phyloP scores from a whole-genome alignment of 2,329 filamentous ascomycete species.

The Hypoxylon sp. region DNA sequence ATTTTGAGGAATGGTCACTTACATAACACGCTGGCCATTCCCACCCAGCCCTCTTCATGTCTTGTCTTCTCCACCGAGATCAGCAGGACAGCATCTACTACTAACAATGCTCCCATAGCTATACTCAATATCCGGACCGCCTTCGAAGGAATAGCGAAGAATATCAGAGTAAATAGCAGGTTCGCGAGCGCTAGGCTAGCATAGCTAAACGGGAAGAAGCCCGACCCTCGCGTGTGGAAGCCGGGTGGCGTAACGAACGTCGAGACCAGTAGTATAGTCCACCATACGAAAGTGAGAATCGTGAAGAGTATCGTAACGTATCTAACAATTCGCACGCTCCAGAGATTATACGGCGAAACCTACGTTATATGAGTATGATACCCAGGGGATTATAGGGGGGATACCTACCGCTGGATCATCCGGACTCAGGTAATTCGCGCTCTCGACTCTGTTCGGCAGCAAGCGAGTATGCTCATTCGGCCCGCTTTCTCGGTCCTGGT shows the following conservation, averaged over 20 bases:
- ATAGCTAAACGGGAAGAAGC: conserved; percentile 90
- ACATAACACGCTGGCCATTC: conserved; percentile 85
- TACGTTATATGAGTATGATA: conserved; percentile 34
- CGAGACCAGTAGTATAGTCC: conserved; percentile 89
- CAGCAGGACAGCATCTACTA: conserved; percentile 85
- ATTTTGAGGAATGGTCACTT: too few species aligned
- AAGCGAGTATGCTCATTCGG: conserved; percentile 74
- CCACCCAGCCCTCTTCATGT: conserved; percentile 90
- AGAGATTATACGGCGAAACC: conserved; percentile 86
- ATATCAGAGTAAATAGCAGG: conserved; percentile 82
- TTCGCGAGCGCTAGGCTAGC: conserved; percentile 83
- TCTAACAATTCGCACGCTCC: conserved; percentile 86
- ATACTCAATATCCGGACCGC: conserved; percentile 81
- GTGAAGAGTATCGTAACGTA: conserved; percentile 84
- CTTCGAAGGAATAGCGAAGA: conserved; percentile 88
- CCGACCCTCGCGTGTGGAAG: conserved; percentile 89
- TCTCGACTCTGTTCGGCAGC: conserved; percentile 76
- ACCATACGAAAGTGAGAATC: conserved; percentile 87
- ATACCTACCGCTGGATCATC: conserved; percentile 82
- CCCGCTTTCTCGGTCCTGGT: conserved; percentile 44
- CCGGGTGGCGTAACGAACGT: conserved; percentile 92
- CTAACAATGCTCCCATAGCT: conserved; percentile 75
- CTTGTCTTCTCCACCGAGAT: conserved; percentile 81
- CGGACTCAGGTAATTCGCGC: conserved; percentile 75
- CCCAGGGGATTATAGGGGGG: not conserved